Evolutionary conservation across 2,329 filamentous ascomycete genomes (phyloP).

Genomic region (Fusarium sulawesiense): DNA sequence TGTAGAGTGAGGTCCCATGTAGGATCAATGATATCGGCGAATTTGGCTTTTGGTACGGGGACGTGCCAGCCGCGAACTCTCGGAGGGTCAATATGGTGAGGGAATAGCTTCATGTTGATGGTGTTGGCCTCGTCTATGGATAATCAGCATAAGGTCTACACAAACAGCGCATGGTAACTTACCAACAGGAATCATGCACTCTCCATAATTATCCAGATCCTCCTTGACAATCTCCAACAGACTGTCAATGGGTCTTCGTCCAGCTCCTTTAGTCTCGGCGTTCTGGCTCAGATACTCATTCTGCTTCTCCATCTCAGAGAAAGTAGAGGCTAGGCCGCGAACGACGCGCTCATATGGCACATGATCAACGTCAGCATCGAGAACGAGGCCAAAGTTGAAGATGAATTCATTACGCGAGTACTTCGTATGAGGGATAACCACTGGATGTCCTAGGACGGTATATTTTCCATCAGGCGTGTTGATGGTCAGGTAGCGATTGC

Average conservation of each 20-base stretch:
- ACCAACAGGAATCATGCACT: conserved; percentile 98
- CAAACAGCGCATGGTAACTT: conserved; percentile 47
- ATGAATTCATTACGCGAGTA: conserved; percentile 97
- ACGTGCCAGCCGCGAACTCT: conserved; percentile 90
- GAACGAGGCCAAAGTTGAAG: conserved; percentile 94
- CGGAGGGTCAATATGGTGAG: conserved; percentile 80
- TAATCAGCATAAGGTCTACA: conserved; percentile 6
- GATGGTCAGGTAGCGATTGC: conserved; percentile 88
- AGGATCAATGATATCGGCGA: conserved; percentile 71
- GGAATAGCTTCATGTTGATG: conserved; percentile 96
- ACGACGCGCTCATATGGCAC: conserved; percentile 87
- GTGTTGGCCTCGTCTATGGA: conserved; percentile 86
- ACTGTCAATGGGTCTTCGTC: conserved; percentile 79
- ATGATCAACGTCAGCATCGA: conserved; percentile 75
- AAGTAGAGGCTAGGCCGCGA: conserved; percentile 83
- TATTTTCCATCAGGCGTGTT: conserved; percentile 77
- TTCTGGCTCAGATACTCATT: conserved; percentile 81
- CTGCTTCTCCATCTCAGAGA: conserved; percentile 92
- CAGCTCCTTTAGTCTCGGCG: conserved; percentile 57
- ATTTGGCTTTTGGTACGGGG: conserved; percentile 78
- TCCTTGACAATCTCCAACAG: conserved; percentile 84
- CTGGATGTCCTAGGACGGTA: conserved; percentile 86
- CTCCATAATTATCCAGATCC: conserved; percentile 95
- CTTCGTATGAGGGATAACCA: conserved; percentile 83
- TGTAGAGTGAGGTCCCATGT: conserved; percentile 82